Conservation (phyloP, 768 basidiomycete species). For the Nidula microcarpa region DNA sequence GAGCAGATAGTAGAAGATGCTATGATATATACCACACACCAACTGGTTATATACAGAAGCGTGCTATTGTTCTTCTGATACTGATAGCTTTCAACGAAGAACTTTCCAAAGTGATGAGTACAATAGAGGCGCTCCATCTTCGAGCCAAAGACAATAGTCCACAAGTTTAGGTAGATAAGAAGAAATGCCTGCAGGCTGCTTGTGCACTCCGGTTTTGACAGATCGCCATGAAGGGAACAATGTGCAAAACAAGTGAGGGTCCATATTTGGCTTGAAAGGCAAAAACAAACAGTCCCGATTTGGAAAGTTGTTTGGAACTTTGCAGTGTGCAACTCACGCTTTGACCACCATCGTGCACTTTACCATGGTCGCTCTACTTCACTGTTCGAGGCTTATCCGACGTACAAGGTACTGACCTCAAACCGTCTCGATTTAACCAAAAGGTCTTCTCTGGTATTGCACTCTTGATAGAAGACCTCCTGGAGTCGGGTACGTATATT, state of each 20-base stretch:
- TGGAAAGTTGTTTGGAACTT: neutral
- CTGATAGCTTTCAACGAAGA: neutral
- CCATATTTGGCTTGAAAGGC: constrained; percentile 4
- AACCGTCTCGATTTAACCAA: too few species aligned
- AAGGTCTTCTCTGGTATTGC: too few species aligned
- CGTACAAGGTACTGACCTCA: too few species aligned
- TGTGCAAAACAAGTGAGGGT: neutral
- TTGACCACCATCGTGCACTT: too few species aligned
- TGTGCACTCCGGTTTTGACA: neutral
- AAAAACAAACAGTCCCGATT: neutral
- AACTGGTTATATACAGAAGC: neutral
- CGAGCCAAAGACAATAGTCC: neutral
- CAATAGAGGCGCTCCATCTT: neutral
- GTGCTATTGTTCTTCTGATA: neutral
- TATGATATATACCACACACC: neutral
- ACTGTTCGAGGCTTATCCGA: too few species aligned
- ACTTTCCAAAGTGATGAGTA: neutral
- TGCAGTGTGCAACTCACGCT: too few species aligned
- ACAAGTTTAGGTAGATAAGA: neutral
- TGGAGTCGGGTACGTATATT: too few species aligned
- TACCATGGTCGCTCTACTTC: too few species aligned
- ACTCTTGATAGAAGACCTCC: too few species aligned
- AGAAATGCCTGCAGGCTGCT: neutral
- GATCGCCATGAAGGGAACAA: neutral
- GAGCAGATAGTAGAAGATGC: neutral